Base-by-base conservation (phyloP, 1,284 basidiomycete species). In the Malassezia sp. region DNA sequence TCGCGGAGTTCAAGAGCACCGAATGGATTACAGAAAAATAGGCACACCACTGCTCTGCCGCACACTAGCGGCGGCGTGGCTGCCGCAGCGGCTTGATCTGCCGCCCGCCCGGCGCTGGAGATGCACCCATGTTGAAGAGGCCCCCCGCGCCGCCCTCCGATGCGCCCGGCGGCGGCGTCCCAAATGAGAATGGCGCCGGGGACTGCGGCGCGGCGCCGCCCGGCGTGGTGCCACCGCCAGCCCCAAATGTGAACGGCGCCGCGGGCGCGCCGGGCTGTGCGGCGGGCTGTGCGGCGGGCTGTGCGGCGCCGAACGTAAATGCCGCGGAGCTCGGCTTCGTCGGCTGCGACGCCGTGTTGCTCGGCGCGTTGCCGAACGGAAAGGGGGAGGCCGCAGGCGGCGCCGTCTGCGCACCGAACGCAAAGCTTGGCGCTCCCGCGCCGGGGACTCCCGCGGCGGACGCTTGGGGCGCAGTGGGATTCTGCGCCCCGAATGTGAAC, bases 81-180 rank as follows among this genome's bases (percentile, higher is more conserved):
- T 56, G 56, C 2, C 58, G 45, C 35, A 60, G 39, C 15, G 60
- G 60, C 38, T 63, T 63, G 35, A 63, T 63, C 45, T 57, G 54
- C 23, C 60, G 44, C 3, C 52, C 60, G 4, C 45, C 48, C 0
- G 58, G 54, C 1, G 49, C 45, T 5, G 57, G 49, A 17, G 55
- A 39, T 7, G 60, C 46, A 21, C 59, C 60, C 44, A 63, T 55
- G 15, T 51, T 60, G 28, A 63, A 63, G 44, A 63, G 15, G 1
- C 52, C 55, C 9, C 35, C 39, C 22, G 23, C 22, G 33, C 28
- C 33, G 38, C 46, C 33, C 18, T 39, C 31, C n/a, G 28, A 22
- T 3, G 34, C 43, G 12, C 14, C 30, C 8, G 44, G 27, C 8
- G 49, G 39, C 21, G 49, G 39, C 8, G 44, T 42, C 5, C 49